Base-by-base conservation (phyloP, 768 basidiomycete genomes). In the Psilocybe cubensis region DNA sequence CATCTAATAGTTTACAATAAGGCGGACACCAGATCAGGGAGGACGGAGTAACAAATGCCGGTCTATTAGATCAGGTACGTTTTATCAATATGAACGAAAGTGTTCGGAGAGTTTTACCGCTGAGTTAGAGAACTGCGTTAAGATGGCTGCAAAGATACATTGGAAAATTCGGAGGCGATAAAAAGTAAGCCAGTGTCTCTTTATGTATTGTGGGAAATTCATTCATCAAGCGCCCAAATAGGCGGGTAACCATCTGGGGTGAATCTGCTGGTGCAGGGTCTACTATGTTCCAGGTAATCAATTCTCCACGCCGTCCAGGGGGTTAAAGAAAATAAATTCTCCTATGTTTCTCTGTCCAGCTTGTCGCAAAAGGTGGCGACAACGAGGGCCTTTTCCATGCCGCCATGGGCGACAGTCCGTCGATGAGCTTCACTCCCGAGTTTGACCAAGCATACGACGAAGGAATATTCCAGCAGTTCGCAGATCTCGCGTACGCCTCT, bases 341-440 rank as follows among this genome's bases (percentile, higher is more conserved):
- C n/a, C n/a, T n/a, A n/a, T n/a, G n/a, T n/a, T n/a, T n/a, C n/a
- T n/a, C n/a, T n/a, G n/a, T 5, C 38, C 11, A 79, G 76, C 68
- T 79, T 25, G 66, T 77, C 12, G 75, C 66, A 10, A 72, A 79
- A 44, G 71, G 73, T 2, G 78, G 78, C 7, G 56, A 76, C 52
- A 61, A 71, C 24, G 62, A 73, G 54, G 70, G 72, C 17, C 69
- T 79, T 24, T 79, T 79, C 64, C 70, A 65, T 10, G 73, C 73
- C 14, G 75, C 74, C 6, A 78, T 79, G 72, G 78, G 74, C 5
- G 77, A 79, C 58, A 79, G 77, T 51, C 76, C 78, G 3, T 75
- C 78, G 3, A 62, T 76, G n/a, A 73, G 66, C 59, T 76, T 68
- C 54, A 62, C 70, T 44, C 75, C 77, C 1, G 43, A 62, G 3